phyloP scores from a whole-genome alignment of 148 eudicot species.

The Silene uniflora region DNA sequence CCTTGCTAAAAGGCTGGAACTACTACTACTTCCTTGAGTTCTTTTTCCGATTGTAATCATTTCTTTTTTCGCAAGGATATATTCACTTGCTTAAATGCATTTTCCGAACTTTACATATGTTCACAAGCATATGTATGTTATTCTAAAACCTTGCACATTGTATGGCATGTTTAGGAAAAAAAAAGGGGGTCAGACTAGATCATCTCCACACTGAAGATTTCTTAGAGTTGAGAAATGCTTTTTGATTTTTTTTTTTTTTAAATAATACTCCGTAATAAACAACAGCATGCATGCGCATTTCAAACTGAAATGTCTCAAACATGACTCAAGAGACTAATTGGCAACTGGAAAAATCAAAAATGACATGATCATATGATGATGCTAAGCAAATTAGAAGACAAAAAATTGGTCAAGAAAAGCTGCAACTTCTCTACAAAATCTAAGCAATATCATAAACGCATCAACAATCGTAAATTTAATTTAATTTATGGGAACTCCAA shows the following conservation, averaged over 20 bases:
- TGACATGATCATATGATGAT: slow-evolving; percentile 7
- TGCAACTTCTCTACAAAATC: slow-evolving; percentile 1
- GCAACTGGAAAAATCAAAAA: slow-evolving; percentile 5
- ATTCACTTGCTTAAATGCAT: background rate
- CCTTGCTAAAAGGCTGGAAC: too few species aligned
- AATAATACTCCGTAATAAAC: background rate
- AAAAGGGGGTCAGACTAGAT: background rate
- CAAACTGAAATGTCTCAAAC: background rate
- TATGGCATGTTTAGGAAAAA: background rate
- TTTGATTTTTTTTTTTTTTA: background rate
- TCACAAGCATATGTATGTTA: background rate
- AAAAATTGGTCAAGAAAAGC: background rate
- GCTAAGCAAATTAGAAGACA: background rate
- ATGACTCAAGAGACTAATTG: background rate
- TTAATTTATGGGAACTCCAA: background rate
- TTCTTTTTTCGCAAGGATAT: background rate
- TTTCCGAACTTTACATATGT: background rate
- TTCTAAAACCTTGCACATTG: slow-evolving; percentile 4
- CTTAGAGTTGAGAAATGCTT: background rate
- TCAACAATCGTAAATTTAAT: background rate
- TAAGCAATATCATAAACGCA: background rate
- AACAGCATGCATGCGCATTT: background rate
- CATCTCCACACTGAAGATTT: background rate
- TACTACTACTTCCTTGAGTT: too few species aligned
- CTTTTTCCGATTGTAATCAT: background rate